Base-by-base conservation (phyloP, 2,329 filamentous ascomycete species). In the Fusarium tricinctum region DNA sequence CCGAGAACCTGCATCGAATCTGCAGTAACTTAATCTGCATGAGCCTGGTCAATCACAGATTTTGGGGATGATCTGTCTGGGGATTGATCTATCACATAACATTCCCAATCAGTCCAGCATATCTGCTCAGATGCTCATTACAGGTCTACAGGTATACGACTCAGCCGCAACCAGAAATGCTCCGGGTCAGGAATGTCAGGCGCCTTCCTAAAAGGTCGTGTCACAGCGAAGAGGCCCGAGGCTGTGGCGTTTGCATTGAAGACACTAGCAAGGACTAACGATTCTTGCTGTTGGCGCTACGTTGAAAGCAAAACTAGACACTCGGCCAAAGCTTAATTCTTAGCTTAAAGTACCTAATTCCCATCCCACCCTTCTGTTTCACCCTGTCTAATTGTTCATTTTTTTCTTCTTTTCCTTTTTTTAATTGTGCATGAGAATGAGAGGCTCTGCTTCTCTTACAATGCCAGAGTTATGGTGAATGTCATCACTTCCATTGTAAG, bases 401-500 rank as follows among this genome's bases (percentile, higher is more conserved):
- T 17, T 19, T 17, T n/a, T 38, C n/a, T 38, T 8, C 8, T 38
- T 10, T 38, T 10, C 9, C 3, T 10, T 26, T 8, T 26, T 26
- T 10, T 26, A 15, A n/a, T 9, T 32, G 30, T 15, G 5, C 4
- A 38, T 3, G 35, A 38, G n/a, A 38, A 38, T 38, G 35, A n/a
- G 35, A 38, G 17, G 7, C 35, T 38, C 35, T 38, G 17, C 35
- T n/a, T 10, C 17, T n/a, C 14, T 33, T 15, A 14, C 30, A 15
- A 33, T 10, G 13, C 35, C 35, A n/a, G 35, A 10, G 35, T 14
- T n/a, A 54, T 54, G 51, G 51, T 54, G 8, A 54, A 17, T 35
- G 45, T 38, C 5, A 28, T 23, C 8, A 30, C 42, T 38, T 54
- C 51, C 22, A 54, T 54, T 20, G 51, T 54, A 22, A 3, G 51